Percentiles rank a stretch among this genome's conserved stretches.
Conservation (phyloP, 148 eudicot species). For the Chenopodium formosanum region DNA sequence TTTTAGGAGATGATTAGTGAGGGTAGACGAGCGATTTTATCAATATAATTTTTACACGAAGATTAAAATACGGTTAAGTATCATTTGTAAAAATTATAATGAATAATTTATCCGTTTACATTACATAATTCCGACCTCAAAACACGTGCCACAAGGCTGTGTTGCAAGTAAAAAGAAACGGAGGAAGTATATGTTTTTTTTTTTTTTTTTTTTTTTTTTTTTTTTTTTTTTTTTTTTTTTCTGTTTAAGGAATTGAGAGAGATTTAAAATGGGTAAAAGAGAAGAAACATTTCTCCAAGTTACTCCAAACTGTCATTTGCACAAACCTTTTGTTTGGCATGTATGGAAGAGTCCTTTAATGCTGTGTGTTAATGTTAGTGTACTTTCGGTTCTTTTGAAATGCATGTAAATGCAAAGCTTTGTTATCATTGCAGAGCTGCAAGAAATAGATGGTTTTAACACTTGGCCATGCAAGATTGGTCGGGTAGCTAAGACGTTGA, state of each 20-base stretch:
- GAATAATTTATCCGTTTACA: no score
- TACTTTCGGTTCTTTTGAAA: background rate
- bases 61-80: no score
- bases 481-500: constrained; percentile 60
- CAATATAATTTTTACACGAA: no score
- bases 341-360: background rate
- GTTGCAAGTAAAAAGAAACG: no score
- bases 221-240: background rate
- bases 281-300: background rate
- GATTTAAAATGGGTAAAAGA: background rate
- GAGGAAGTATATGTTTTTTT: no score
- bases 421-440: constrained; percentile 54
- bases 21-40: no score
- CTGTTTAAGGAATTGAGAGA: background rate
- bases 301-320: background rate
- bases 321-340: background rate
- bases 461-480: constrained; percentile 88
- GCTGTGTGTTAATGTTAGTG: background rate
- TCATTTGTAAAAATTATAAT: no score
- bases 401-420: background rate
- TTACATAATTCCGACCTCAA: no score
- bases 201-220: no score
- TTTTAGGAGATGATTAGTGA: no score
- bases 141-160: no score
- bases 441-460: constrained; percentile 61